Evolutionary conservation across 1,139 yeast species (phyloP).

Genomic region (Hemisphaericaspora lyxosophila): DNA sequence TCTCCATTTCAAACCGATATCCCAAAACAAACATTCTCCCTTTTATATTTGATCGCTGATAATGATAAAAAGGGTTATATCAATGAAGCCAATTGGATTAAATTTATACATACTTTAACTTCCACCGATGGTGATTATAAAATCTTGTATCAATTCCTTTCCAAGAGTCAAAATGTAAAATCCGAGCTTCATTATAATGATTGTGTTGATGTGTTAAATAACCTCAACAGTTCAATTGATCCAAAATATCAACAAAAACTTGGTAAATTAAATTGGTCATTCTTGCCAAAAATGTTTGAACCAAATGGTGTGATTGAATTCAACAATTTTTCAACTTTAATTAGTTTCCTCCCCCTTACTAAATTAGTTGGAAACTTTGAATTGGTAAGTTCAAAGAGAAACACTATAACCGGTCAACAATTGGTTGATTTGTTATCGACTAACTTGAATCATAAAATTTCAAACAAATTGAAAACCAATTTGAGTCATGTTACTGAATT

Average conservation of each 20-base stretch:
- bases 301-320: constrained; percentile 41
- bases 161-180: constrained; percentile 25
- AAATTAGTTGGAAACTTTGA: constrained; percentile 49
- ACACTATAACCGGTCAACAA: constrained; percentile 33
- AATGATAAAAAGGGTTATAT: constrained; percentile 61
- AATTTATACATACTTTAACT: constrained; percentile 55
- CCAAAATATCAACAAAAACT: constrained; percentile 44
- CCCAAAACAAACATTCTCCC: constrained; percentile 39
- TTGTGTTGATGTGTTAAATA: constrained; percentile 38
- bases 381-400: constrained; percentile 35
- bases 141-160: constrained; percentile 50
- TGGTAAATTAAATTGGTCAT: constrained; percentile 46
- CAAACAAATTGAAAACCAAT: constrained; percentile 37
- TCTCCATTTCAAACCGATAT: constrained; percentile 46
- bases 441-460: constrained; percentile 45
- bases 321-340: constrained; percentile 42
- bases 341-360: constrained; percentile 47
- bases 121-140: constrained; percentile 59
- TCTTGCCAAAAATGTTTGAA: constrained; percentile 42
- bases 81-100: constrained; percentile 58
- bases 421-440: constrained; percentile 35
- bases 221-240: constrained; percentile 43
- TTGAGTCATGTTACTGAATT: constrained; percentile 38
- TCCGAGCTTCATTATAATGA: constrained; percentile 35
- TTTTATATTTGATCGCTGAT: constrained; percentile 68